A percentile compares a stretch with the other conserved stretches of the same genome.
phyloP scores from a whole-genome alignment of 2,329 filamentous ascomycete species.

The Cytospora mali region DNA sequence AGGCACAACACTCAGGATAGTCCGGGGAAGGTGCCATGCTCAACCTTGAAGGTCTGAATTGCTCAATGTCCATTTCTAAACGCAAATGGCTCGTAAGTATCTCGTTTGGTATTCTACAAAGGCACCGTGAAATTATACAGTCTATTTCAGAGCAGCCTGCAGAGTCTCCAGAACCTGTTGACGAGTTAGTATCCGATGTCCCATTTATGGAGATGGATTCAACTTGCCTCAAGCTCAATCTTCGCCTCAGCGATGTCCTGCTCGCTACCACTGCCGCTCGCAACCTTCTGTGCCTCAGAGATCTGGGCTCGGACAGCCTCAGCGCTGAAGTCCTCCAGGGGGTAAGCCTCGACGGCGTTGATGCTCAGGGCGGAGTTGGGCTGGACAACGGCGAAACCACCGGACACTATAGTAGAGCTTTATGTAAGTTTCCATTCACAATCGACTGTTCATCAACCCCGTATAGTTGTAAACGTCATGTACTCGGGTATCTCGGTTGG shows the following conservation, averaged over 20 bases:
- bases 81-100: not conserved
- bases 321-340: slow-evolving; percentile 92
- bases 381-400: slow-evolving; percentile 96
- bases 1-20: slow-evolving; percentile 23
- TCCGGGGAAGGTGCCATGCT: slow-evolving; percentile 1
- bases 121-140: slow-evolving; percentile 35
- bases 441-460: not conserved
- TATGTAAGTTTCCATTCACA: slow-evolving; percentile 18
- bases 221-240: slow-evolving; percentile 91
- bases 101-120: slow-evolving; percentile 41
- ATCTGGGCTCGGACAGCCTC: slow-evolving; percentile 90
- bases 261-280: slow-evolving; percentile 86
- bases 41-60: slow-evolving; percentile 33
- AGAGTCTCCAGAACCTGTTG: slow-evolving; percentile 78
- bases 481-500: not conserved
- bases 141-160: slow-evolving; percentile 79
- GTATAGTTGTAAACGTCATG: not conserved
- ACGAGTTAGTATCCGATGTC: slow-evolving; percentile 41
- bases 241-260: slow-evolving; percentile 98
- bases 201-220: not conserved
- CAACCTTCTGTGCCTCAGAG: slow-evolving; percentile 93
- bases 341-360: slow-evolving; percentile 95
- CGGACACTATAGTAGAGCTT: slow-evolving; percentile 68
- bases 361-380: slow-evolving; percentile 94
- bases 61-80: slow-evolving; percentile 8